Percentiles rank a stretch among this genome's conserved stretches.
phyloP scores from a whole-genome alignment of 2,329 filamentous ascomycete genomes.

The Fusarium sp. region DNA sequence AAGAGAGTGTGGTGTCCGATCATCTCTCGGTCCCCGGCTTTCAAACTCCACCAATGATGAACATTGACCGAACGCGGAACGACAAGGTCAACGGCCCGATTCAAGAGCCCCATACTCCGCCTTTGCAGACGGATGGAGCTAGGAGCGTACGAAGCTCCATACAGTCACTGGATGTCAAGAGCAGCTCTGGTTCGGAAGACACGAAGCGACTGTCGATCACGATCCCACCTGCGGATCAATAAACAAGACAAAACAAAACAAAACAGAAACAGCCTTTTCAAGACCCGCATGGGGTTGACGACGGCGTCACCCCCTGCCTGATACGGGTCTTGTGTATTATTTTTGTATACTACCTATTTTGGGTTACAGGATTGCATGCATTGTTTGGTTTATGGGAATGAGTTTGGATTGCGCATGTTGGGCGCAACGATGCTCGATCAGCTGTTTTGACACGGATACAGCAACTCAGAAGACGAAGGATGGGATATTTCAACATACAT shows the following conservation, averaged over 20 bases:
- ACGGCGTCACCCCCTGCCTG: background rate
- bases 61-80: conserved; percentile 28
- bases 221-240: conserved; percentile 36
- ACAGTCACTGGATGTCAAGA: conserved; percentile 43
- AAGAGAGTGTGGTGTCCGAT: conserved; percentile 34
- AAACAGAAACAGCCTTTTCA: conserved; percentile 5
- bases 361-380: conserved; percentile 25
- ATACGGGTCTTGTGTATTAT: conserved; percentile 33
- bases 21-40: conserved; percentile 35
- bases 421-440: conserved; percentile 1
- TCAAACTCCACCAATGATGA: conserved; percentile 37
- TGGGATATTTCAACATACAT: conserved; percentile 17
- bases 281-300: background rate
- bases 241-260: background rate
- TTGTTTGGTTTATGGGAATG: conserved; percentile 3
- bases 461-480: conserved; percentile 2
- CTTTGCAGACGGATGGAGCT: conserved; percentile 43
- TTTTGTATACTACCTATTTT: conserved; percentile 36
- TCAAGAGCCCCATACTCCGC: conserved; percentile 46
- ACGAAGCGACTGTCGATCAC: conserved; percentile 45
- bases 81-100: conserved; percentile 23
- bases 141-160: conserved; percentile 40
- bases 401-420: conserved; percentile 3
- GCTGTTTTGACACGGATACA: background rate
- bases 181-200: conserved; percentile 34